Percentiles rank a stretch among this genome's conserved stretches.
Conservation (phyloP, 192 early-diverging fungal species). For the Mycoemilia scoparia region DNA sequence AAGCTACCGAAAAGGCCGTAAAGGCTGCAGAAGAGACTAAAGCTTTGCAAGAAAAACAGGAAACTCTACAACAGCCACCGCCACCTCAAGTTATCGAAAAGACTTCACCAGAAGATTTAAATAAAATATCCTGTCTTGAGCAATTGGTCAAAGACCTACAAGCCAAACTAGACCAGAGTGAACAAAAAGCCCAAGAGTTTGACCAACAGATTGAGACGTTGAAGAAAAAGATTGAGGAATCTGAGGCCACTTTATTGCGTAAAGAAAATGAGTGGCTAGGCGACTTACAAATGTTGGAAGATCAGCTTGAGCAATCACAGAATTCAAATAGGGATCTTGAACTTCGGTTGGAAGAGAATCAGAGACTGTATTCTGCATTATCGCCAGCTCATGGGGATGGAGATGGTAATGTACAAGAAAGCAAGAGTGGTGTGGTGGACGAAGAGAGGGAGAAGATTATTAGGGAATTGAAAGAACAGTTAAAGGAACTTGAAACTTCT, state of each 20-base stretch:
- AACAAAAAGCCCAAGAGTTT: background rate
- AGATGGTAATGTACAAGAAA: slow-evolving; percentile 24
- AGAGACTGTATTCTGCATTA: too few species aligned
- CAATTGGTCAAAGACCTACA: slow-evolving; percentile 5
- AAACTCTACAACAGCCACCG: too few species aligned
- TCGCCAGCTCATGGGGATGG: too few species aligned
- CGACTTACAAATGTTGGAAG: slow-evolving; percentile 14
- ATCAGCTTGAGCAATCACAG: slow-evolving; percentile 20
- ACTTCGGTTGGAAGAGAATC: too few species aligned
- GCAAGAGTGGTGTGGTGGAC: slow-evolving; percentile 18
- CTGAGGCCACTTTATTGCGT: slow-evolving; percentile 8
- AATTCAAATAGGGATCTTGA: too few species aligned
- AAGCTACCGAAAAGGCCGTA: background rate
- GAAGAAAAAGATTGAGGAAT: background rate
- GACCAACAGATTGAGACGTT: background rate
- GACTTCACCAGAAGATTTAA: too few species aligned
- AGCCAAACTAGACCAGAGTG: background rate
- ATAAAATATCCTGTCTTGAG: too few species aligned
- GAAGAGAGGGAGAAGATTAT: slow-evolving; percentile 7
- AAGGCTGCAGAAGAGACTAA: background rate
- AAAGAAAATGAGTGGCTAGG: slow-evolving; percentile 8
- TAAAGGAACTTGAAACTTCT: slow-evolving; percentile 34
- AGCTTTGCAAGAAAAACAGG: slow-evolving; percentile 8
- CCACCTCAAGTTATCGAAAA: too few species aligned
- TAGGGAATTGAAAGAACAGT: slow-evolving; percentile 20